A percentile compares a stretch with the other conserved stretches of the same genome.
These are phyloP conservation scores for Glycine soja DNA, from an alignment of 306 rosid genomes.

Conservation along the genomic window DNA sequence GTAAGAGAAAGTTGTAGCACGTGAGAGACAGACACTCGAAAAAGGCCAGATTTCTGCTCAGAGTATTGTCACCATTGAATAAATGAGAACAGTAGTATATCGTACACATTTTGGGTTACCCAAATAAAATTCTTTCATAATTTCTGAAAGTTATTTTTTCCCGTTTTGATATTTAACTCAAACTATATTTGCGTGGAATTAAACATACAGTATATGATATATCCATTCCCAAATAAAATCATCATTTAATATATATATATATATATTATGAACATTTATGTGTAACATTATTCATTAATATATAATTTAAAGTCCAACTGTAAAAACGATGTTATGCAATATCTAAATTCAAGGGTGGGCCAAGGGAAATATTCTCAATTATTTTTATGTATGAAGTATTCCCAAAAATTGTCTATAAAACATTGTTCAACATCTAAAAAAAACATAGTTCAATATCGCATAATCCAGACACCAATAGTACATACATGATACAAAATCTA, in stretches of 20 bases:
- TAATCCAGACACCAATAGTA: neutral
- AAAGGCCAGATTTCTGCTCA: slow-evolving; percentile 30
- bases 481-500: neutral
- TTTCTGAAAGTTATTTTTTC: neutral
- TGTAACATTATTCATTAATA: too few species aligned
- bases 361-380: too few species aligned
- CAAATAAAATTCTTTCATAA: neutral
- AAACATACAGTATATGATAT: too few species aligned
- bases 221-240: too few species aligned
- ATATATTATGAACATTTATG: too few species aligned
- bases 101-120: neutral
- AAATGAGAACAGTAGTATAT: neutral
- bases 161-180: neutral
- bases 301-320: too few species aligned
- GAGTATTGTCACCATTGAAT: slow-evolving; percentile 22
- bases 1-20: slow-evolving; percentile 51
- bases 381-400: neutral
- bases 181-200: neutral
- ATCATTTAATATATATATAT: too few species aligned
- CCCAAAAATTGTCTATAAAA: neutral
- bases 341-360: neutral
- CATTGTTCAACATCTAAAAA: too few species aligned
- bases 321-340: too few species aligned
- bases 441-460: neutral
- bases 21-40: slow-evolving; percentile 47